Percentiles rank a stretch among this genome's conserved stretches.
phyloP scores from a whole-genome alignment of 805 yeast species.

The Candida peoriensis region DNA sequence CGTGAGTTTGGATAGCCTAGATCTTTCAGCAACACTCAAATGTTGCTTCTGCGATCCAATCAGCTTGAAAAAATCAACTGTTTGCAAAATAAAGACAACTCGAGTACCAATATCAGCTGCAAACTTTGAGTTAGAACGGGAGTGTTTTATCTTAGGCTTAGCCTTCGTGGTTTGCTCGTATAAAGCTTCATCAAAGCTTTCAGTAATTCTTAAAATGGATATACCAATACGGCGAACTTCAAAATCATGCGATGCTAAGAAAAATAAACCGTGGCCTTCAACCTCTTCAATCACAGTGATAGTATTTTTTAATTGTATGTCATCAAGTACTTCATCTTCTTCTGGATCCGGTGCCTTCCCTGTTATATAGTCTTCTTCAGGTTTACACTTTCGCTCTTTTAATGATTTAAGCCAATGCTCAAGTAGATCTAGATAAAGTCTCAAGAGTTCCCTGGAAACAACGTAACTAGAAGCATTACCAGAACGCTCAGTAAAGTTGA shows the following conservation, averaged over 20 bases:
- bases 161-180: slow-evolving; percentile 39
- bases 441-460: slow-evolving; percentile 56
- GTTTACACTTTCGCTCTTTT: slow-evolving; percentile 28
- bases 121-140: slow-evolving; percentile 58
- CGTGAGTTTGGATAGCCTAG: slow-evolving; percentile 60
- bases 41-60: slow-evolving; percentile 43
- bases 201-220: slow-evolving; percentile 67
- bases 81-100: slow-evolving; percentile 70
- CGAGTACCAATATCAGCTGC: slow-evolving; percentile 78
- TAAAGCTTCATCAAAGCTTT: slow-evolving; percentile 84
- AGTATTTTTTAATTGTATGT: slow-evolving; percentile 69
- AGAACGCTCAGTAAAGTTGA: slow-evolving; percentile 72
- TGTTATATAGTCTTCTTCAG: slow-evolving; percentile 9
- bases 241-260: slow-evolving; percentile 83
- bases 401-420: slow-evolving; percentile 78
- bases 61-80: slow-evolving; percentile 60
- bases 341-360: slow-evolving; percentile 9
- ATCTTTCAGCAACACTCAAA: slow-evolving; percentile 72
- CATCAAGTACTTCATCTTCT: slow-evolving; percentile 41
- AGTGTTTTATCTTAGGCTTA: slow-evolving; percentile 28
- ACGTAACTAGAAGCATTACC: slow-evolving; percentile 52
- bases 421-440: slow-evolving; percentile 72
- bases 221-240: slow-evolving; percentile 71
- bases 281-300: slow-evolving; percentile 88
- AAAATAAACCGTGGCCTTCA: slow-evolving; percentile 92